These are phyloP conservation scores for Volutella citrinella DNA, from an alignment of 2,329 filamentous ascomycete genomes.

Conservation along the genomic window DNA sequence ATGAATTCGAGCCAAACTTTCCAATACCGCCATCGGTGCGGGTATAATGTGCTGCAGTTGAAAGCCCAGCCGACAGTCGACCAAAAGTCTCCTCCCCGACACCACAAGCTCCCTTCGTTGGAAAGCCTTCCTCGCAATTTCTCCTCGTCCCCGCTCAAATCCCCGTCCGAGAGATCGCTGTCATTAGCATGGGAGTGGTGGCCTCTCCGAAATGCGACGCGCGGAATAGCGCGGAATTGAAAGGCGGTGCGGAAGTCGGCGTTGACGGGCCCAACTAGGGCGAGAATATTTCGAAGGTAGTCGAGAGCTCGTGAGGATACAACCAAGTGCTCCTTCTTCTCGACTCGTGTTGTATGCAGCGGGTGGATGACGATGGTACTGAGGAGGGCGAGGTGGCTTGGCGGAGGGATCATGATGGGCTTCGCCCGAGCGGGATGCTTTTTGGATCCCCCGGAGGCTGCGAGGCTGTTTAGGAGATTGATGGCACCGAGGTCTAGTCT, in stretches of 20 bases:
- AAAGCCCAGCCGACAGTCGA: conserved; percentile 86
- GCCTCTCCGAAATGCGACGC: conserved; percentile 29
- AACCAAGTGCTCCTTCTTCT: conserved; percentile 56
- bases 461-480: conserved; percentile 60
- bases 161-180: conserved; percentile 38
- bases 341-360: conserved; percentile 68
- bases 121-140: conserved; percentile 59
- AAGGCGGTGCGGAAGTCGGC: conserved; percentile 72
- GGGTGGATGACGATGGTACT: conserved; percentile 82
- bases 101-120: conserved; percentile 66
- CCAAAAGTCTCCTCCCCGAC: conserved; percentile 84
- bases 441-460: conserved; percentile 49
- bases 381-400: conserved; percentile 73
- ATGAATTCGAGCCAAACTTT: conserved; percentile 76
- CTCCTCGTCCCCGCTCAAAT: conserved; percentile 46
- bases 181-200: conserved; percentile 41
- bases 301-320: conserved; percentile 65
- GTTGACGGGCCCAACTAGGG: conserved; percentile 65
- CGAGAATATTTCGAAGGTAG: conserved; percentile 67
- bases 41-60: conserved; percentile 75
- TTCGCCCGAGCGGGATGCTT: conserved; percentile 21
- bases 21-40: conserved; percentile 79
- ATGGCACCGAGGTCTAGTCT: conserved; percentile 48
- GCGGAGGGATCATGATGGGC: conserved; percentile 63
- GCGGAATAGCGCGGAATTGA: conserved; percentile 48